A percentile compares a stretch with the other conserved stretches of the same genome.
phyloP scores from a whole-genome alignment of 306 rosid species.

The Cicer pinnatifidum region DNA sequence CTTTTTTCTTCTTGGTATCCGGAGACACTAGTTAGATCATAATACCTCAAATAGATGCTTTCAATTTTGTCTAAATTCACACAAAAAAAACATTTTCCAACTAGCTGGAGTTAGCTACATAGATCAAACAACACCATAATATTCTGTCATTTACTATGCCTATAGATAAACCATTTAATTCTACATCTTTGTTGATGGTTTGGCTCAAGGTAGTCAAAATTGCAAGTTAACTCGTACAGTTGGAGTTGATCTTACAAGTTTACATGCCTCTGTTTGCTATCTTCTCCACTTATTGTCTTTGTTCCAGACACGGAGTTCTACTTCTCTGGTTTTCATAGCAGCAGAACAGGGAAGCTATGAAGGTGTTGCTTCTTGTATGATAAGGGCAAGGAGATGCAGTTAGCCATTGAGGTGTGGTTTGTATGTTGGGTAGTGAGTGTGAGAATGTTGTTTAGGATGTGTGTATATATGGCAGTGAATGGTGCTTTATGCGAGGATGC shows the following conservation, averaged over 20 bases:
- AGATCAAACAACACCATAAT: background rate
- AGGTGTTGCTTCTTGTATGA: no score
- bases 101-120: background rate
- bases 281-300: no score
- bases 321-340: no score
- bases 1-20: background rate
- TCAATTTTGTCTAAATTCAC: constrained; percentile 9
- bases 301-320: no score
- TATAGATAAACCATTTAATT: background rate
- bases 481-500: no score
- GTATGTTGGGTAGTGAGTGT: no score
- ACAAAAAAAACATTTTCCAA: background rate
- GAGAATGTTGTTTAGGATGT: no score
- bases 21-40: constrained; percentile 7
- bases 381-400: no score
- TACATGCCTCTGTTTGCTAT: background rate
- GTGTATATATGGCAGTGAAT: no score
- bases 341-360: no score
- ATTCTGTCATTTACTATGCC: background rate
- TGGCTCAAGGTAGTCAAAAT: background rate
- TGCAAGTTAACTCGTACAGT: background rate
- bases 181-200: background rate
- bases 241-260: background rate
- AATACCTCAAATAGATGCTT: background rate
- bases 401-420: no score